Conservation (phyloP, 2,329 filamentous ascomycete species). For the Penicillium sclerotiorum region DNA sequence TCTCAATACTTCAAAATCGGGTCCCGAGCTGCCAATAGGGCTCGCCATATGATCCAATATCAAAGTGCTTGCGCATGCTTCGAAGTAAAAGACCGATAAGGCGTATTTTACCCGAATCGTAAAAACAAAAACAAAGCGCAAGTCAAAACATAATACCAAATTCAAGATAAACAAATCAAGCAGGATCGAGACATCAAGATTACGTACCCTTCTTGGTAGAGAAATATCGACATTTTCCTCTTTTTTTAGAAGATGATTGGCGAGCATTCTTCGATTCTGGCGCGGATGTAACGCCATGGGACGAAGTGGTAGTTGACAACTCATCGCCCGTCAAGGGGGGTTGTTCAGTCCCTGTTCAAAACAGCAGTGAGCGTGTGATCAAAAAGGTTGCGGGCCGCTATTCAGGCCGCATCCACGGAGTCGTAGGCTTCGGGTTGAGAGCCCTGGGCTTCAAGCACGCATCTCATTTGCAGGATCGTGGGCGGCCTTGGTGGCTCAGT, state of each 20-base stretch:
- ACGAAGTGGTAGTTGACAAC: conserved; percentile 32
- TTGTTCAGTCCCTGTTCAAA: conserved; percentile 26
- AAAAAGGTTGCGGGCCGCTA: conserved; percentile 32
- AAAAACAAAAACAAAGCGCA: not conserved
- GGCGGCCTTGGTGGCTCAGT: not conserved
- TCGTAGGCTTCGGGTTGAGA: not conserved
- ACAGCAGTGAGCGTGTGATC: conserved; percentile 38
- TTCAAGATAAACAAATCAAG: conserved; percentile 12
- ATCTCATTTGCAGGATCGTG: not conserved
- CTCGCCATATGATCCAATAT: not conserved
- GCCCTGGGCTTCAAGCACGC: not conserved
- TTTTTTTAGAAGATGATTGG: conserved; percentile 20
- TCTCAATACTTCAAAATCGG: no score
- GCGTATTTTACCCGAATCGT: not conserved
- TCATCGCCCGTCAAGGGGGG: conserved; percentile 26
- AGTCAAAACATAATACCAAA: not conserved
- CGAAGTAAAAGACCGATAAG: not conserved
- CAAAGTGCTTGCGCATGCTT: no score
- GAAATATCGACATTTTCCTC: conserved; percentile 31
- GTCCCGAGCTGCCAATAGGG: no score
- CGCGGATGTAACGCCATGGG: conserved; percentile 28
- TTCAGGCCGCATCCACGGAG: conserved; percentile 9
- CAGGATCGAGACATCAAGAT: no score
- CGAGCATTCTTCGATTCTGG: conserved; percentile 11
- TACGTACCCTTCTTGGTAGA: conserved; percentile 29